phyloP scores from a whole-genome alignment of 2,329 filamentous ascomycete species.

The Colletotrichum eremochloae region DNA sequence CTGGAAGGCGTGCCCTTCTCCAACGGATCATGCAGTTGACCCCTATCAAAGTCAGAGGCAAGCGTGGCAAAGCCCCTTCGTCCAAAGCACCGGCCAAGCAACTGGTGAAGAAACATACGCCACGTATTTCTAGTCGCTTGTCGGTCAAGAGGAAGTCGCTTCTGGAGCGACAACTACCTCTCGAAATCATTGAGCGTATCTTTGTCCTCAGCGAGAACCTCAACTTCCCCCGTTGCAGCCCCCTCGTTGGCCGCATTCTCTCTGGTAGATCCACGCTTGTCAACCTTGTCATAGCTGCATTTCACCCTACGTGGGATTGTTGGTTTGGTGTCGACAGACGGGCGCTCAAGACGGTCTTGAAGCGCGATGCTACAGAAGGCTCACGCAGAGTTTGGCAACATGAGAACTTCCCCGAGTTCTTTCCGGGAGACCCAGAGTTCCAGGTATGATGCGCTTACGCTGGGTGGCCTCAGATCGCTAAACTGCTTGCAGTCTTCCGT shows the following conservation, averaged over 20 bases:
- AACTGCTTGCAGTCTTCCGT: slow-evolving; percentile 55
- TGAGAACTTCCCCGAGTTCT: slow-evolving; percentile 35
- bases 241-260: slow-evolving; percentile 60
- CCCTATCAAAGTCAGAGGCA: slow-evolving; percentile 63
- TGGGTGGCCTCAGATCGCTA: slow-evolving; percentile 9
- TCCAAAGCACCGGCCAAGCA: slow-evolving; percentile 16
- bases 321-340: slow-evolving; percentile 50
- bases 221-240: slow-evolving; percentile 60
- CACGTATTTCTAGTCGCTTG: slow-evolving; percentile 21
- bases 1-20: neutral
- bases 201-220: slow-evolving; percentile 64
- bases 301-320: slow-evolving; percentile 55
- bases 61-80: slow-evolving; percentile 51
- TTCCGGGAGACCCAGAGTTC: slow-evolving; percentile 56
- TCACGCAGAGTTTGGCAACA: slow-evolving; percentile 11
- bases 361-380: slow-evolving; percentile 18
- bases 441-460: slow-evolving; percentile 55
- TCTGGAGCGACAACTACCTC: slow-evolving; percentile 56
- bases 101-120: neutral
- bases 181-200: slow-evolving; percentile 67
- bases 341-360: slow-evolving; percentile 26
- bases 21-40: slow-evolving; percentile 61
- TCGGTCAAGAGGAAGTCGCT: slow-evolving; percentile 41
- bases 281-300: slow-evolving; percentile 54
- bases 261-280: slow-evolving; percentile 56